phyloP scores from a whole-genome alignment of 257 asterid genomes.

The Plantago elongata region DNA sequence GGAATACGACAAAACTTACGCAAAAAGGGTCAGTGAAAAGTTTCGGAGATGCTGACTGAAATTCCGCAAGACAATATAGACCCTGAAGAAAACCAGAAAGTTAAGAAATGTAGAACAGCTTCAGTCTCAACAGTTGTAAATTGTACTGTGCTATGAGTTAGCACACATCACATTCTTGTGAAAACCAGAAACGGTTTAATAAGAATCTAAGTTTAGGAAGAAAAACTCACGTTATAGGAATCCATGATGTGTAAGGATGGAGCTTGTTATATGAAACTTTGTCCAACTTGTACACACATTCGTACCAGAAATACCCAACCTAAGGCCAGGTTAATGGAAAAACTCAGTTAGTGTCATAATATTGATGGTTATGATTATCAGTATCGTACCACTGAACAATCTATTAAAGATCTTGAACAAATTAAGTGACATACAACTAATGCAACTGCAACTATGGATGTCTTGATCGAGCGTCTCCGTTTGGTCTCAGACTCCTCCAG shows the following conservation, averaged over 20 bases:
- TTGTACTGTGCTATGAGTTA: not conserved
- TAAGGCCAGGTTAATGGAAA: constrained; percentile 19
- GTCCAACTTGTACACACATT: constrained; percentile 90
- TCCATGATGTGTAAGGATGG: constrained; percentile 99
- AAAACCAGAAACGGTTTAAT: not conserved
- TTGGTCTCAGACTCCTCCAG: constrained; percentile 81
- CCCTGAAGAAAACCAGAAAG: constrained; percentile 41
- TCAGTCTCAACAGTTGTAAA: not conserved
- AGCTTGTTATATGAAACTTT: constrained; percentile 80
- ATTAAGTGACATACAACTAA: constrained; percentile 44
- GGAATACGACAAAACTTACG: constrained; percentile 55
- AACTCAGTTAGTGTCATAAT: constrained; percentile 14
- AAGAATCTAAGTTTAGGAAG: not conserved
- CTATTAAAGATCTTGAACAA: not conserved
- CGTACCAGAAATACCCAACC: constrained; percentile 83
- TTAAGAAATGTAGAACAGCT: constrained; percentile 19
- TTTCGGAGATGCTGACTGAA: constrained; percentile 76
- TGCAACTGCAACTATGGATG: constrained; percentile 49
- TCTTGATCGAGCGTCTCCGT: constrained; percentile 70
- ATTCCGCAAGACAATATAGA: constrained; percentile 87
- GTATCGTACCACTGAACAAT: not conserved
- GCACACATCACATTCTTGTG: not conserved
- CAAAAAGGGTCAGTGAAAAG: constrained; percentile 83
- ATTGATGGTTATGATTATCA: not conserved
- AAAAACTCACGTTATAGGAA: constrained; percentile 78